Evolutionary conservation across 2,329 filamentous ascomycete genomes (phyloP), one percentile per base, ranked within the genome.

Genomic region (Penicillium hesseltinei): DNA sequence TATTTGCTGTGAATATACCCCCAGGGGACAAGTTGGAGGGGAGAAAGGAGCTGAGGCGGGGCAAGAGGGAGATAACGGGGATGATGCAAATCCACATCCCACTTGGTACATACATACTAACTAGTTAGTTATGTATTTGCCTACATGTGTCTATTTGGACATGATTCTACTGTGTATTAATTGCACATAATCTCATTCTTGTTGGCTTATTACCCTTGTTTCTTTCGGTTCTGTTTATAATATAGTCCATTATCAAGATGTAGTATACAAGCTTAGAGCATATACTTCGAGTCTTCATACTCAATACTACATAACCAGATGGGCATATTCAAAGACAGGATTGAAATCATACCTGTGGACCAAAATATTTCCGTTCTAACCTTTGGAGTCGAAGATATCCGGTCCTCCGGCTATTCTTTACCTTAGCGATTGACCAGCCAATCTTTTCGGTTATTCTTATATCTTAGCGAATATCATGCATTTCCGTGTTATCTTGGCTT

Each of bases 371-470:
- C 47, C 5, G 49, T 27, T 36, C 40, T 52, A 45, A 45, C 50
- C 40, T 29, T 38, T 45, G 40, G 40, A 52, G 23, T 35, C 23
- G 39, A 45, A 45, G 39, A 52, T 36, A 17, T 27, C 35, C 49
- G 39, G 9, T 33, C 21, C n/a, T 25, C 60, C 65, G 65, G 56
- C 64, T 65, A 65, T 58, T 61, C 56, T 70, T 71, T 52, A 65
- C 63, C 49, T 60, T 66, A 56, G 63, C 63, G 60, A 61, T 66
- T 29, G 33, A 43, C 42, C 42, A 49, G 43, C 46, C 51, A 43
- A 47, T 11, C 21, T 39, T 36, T 13, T 47, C 62, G 62, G 54
- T 38, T 64, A 58, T 57, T 40, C 60, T 63, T 63, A 59, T 64
- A 63, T 50, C 39, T 61, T 61, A 54, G 56, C 47, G 60, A 51